Conservation (phyloP, 164 flowering plant species). For the Nymphaea colorata region DNA sequence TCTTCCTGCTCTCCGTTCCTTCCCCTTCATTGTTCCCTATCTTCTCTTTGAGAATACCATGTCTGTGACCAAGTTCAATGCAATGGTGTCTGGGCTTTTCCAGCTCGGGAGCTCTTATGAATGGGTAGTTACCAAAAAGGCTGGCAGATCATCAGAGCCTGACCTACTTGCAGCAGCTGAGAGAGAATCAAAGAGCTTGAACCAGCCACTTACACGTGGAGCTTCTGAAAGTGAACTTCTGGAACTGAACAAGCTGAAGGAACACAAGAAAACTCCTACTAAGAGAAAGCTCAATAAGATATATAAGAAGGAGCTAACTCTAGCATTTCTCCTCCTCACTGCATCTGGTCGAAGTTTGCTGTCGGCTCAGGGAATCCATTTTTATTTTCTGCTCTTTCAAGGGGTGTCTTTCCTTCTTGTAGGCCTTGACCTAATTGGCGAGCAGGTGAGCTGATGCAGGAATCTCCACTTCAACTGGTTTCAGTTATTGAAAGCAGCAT, state of each 20-base stretch:
- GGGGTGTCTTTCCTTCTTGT: constrained; percentile 4
- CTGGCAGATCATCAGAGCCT: constrained; percentile 2
- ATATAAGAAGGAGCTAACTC: constrained; percentile 3
- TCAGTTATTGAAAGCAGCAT: background rate
- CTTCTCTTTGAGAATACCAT: constrained; percentile 96
- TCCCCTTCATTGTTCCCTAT: constrained; percentile 95
- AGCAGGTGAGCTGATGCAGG: constrained; percentile 2
- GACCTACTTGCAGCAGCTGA: constrained; percentile 1
- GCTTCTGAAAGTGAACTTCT: constrained; percentile 4
- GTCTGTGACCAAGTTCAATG: constrained; percentile 97
- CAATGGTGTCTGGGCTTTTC: constrained; percentile 93
- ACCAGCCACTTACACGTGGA: constrained; percentile 1
- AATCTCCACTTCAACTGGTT: background rate
- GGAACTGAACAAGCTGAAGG: constrained; percentile 1
- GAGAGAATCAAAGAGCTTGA: constrained; percentile 4
- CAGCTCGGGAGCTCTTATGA: constrained; percentile 48
- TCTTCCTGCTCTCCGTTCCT: constrained; percentile 82
- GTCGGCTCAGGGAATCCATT: constrained; percentile 4
- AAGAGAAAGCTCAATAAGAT: background rate
- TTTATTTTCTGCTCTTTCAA: constrained; percentile 3
- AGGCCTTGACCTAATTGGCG: constrained; percentile 2
- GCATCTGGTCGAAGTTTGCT: constrained; percentile 1
- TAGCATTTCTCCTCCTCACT: constrained; percentile 3
- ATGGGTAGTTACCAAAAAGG: constrained; percentile 3
- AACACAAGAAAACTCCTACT: background rate